A percentile compares a stretch with the other conserved stretches of the same genome.
Conservation (phyloP, 495 filamentous ascomycete genomes). For the Emericellopsis terricola region DNA sequence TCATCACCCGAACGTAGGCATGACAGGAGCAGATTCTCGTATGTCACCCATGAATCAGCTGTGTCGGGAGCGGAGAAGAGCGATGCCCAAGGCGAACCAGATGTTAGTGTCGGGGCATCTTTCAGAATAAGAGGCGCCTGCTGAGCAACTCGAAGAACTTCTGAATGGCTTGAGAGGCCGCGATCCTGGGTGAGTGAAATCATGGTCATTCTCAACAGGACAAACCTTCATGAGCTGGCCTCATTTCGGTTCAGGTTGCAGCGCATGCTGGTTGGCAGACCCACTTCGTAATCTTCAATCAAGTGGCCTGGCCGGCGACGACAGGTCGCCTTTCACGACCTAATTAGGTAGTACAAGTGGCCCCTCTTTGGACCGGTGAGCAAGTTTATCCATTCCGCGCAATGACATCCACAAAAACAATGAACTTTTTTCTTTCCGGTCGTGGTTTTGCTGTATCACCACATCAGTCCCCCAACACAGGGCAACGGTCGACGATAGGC, state of each 20-base stretch:
- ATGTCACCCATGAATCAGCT: constrained; percentile 58
- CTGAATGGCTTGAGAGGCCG: constrained; percentile 25
- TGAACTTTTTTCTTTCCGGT: too few species aligned
- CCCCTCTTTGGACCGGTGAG: too few species aligned
- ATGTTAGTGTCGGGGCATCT: constrained; percentile 23
- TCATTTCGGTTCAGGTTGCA: constrained; percentile 2
- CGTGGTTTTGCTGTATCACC: too few species aligned
- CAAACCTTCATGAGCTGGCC: too few species aligned
- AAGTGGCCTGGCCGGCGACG: background rate
- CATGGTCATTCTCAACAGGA: too few species aligned
- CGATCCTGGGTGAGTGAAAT: too few species aligned
- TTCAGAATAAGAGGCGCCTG: constrained; percentile 54
- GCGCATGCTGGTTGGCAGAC: background rate
- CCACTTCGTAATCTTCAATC: background rate
- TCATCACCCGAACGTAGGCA: constrained; percentile 80
- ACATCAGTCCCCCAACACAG: too few species aligned
- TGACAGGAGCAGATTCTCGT: constrained; percentile 71
- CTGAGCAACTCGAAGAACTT: constrained; percentile 55
- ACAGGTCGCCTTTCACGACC: too few species aligned
- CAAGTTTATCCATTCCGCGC: too few species aligned
- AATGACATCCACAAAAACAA: too few species aligned
- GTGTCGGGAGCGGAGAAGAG: constrained; percentile 43
- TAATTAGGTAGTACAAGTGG: too few species aligned
- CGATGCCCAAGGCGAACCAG: constrained; percentile 31
- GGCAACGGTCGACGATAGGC: too few species aligned